phyloP scores from a whole-genome alignment of 1,284 basidiomycete species.

The Boletus semigastroideus region DNA sequence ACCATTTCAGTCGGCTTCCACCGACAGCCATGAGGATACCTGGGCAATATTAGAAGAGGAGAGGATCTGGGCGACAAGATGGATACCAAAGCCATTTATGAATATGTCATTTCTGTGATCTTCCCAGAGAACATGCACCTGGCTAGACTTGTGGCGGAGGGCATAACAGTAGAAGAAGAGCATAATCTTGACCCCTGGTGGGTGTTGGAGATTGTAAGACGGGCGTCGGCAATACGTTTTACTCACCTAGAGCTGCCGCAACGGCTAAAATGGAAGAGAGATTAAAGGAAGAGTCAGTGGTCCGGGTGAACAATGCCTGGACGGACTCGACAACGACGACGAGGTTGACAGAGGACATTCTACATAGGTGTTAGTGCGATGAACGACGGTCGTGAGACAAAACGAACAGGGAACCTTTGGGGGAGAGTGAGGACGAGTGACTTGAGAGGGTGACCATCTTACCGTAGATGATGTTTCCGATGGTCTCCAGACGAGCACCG shows the following conservation, averaged over 20 bases:
- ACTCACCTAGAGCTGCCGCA: slow-evolving; percentile 72
- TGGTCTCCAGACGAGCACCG: slow-evolving; percentile 87
- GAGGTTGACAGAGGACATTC: slow-evolving; percentile 84
- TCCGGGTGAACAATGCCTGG: slow-evolving; percentile 52
- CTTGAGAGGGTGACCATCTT: slow-evolving; percentile 26
- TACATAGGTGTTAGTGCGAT: slow-evolving; percentile 32
- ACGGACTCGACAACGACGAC: slow-evolving; percentile 86
- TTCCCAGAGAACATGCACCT: slow-evolving; percentile 93
- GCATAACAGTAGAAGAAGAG: slow-evolving; percentile 88
- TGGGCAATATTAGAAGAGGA: slow-evolving; percentile 22
- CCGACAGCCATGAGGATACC: slow-evolving; percentile 90
- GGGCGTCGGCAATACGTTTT: neutral
- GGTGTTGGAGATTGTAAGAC: neutral
- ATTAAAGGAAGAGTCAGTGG: slow-evolving; percentile 69
- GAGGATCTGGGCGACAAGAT: slow-evolving; percentile 1
- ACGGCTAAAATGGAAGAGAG: slow-evolving; percentile 84
- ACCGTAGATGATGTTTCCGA: slow-evolving; percentile 90
- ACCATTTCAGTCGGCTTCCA: slow-evolving; percentile 86
- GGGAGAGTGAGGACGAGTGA: slow-evolving; percentile 13
- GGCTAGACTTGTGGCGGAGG: slow-evolving; percentile 78
- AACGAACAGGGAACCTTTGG: slow-evolving; percentile 67
- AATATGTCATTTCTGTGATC: slow-evolving; percentile 92
- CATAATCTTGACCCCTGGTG: slow-evolving; percentile 74
- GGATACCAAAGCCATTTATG: slow-evolving; percentile 72
- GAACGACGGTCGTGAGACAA: neutral